These are phyloP conservation scores for Komagataella kurtzmanii DNA, from an alignment of 805 yeast species.

Conservation along the genomic window DNA sequence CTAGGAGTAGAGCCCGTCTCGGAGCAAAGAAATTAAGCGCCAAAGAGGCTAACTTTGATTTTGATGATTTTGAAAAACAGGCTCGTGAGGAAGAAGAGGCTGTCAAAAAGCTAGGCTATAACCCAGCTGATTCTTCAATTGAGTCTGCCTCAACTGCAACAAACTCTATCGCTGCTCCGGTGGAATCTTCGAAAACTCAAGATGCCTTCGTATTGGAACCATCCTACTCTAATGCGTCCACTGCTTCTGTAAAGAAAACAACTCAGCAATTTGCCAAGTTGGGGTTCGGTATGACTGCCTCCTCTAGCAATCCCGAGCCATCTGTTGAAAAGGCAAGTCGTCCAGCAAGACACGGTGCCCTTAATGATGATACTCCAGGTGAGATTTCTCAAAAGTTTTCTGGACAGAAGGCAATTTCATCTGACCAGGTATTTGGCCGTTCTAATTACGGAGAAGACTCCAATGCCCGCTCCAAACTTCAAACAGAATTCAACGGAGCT, in stretches of 20 bases:
- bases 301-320: slow-evolving; percentile 24
- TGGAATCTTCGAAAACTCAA: background rate
- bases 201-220: background rate
- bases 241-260: slow-evolving; percentile 4
- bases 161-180: slow-evolving; percentile 1
- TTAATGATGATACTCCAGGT: slow-evolving; percentile 53
- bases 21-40: slow-evolving; percentile 41
- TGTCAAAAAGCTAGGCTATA: slow-evolving; percentile 38
- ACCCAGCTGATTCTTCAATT: slow-evolving; percentile 19
- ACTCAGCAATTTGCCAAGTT: slow-evolving; percentile 17
- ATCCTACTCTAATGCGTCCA: slow-evolving; percentile 5
- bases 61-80: slow-evolving; percentile 53
- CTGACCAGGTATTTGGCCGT: slow-evolving; percentile 89
- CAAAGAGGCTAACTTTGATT: slow-evolving; percentile 30
- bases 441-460: slow-evolving; percentile 64
- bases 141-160: slow-evolving; percentile 1
- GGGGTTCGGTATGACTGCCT: slow-evolving; percentile 82
- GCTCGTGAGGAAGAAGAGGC: slow-evolving; percentile 78
- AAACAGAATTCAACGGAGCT: slow-evolving; percentile 64
- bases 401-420: slow-evolving; percentile 84
- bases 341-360: slow-evolving; percentile 21
- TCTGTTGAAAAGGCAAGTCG: slow-evolving; percentile 1
- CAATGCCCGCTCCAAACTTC: slow-evolving; percentile 76
- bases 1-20: slow-evolving; percentile 44
- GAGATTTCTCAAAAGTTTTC: slow-evolving; percentile 72